phyloP scores from a whole-genome alignment of 805 yeast species.

The Yarrowia sp. region DNA sequence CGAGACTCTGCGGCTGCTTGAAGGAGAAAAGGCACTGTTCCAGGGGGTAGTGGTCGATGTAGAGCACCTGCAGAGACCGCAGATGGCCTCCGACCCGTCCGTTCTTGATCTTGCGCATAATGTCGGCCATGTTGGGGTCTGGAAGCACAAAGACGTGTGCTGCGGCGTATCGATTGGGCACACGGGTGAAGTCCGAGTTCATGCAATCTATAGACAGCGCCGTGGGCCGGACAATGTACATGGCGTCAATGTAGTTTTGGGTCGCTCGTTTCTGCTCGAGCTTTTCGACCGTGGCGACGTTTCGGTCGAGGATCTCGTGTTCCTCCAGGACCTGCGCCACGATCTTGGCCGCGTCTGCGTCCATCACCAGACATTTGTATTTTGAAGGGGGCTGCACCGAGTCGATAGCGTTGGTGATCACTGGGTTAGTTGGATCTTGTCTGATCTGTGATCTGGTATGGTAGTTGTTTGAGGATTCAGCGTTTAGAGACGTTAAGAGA shows the following conservation, averaged over 20 bases:
- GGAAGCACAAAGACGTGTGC: constrained; percentile 77
- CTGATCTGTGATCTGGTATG: neutral
- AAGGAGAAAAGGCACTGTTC: constrained; percentile 73
- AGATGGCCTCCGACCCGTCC: constrained; percentile 35
- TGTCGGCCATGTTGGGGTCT: constrained; percentile 25
- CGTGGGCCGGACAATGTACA: constrained; percentile 74
- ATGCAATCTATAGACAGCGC: constrained; percentile 71
- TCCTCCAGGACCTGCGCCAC: constrained; percentile 47
- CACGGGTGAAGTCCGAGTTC: constrained; percentile 63
- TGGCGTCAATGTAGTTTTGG: constrained; percentile 67
- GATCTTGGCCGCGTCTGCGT: constrained; percentile 51
- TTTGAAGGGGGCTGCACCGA: constrained; percentile 26
- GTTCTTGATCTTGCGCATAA: constrained; percentile 33
- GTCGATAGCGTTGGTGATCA: constrained; percentile 14
- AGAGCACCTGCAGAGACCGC: constrained; percentile 43
- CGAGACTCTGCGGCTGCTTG: constrained; percentile 58
- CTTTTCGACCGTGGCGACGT: constrained; percentile 53
- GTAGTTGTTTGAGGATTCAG: too few relatives aligned
- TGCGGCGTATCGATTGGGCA: constrained; percentile 67
- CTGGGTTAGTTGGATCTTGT: constrained; percentile 2
- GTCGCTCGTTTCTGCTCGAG: constrained; percentile 61
- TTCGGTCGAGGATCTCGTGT: constrained; percentile 39
- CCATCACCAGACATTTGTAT: constrained; percentile 54
- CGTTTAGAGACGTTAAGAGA: too few relatives aligned
- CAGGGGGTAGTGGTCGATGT: constrained; percentile 57